phyloP scores from a whole-genome alignment of 192 early-diverging fungal species.

The Spinellus fusiger region DNA sequence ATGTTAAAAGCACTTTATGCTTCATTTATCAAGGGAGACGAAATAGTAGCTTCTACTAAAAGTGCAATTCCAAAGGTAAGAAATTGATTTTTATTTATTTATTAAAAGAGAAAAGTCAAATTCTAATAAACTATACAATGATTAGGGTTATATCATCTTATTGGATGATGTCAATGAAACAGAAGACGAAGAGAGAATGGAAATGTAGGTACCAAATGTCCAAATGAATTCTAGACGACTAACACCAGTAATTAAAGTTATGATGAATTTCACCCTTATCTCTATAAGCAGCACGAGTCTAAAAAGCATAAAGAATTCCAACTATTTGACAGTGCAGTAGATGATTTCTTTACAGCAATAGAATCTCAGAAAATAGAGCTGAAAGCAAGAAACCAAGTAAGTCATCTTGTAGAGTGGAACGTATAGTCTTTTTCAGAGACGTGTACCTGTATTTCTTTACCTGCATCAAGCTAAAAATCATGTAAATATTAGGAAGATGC shows the following conservation, averaged over 20 bases:
- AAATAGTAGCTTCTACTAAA: constrained; percentile 52
- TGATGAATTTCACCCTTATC: constrained; percentile 69
- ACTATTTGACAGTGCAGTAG: constrained; percentile 80
- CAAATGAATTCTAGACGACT: background rate
- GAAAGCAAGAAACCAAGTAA: constrained; percentile 40
- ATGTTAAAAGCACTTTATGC: constrained; percentile 52
- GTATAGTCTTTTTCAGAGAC: background rate
- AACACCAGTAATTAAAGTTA: constrained; percentile 43
- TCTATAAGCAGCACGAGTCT: constrained; percentile 56
- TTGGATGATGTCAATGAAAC: constrained; percentile 36
- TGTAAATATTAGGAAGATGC: constrained; percentile 59
- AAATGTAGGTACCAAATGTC: constrained; percentile 17
- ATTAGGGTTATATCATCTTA: constrained; percentile 61
- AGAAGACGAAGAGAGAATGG: constrained; percentile 25
- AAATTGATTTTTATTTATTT: no score
- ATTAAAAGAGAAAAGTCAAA: no score
- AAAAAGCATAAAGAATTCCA: constrained; percentile 54
- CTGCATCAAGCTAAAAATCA: background rate
- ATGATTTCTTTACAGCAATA: constrained; percentile 88
- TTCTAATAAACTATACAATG: no score
- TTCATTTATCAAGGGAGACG: constrained; percentile 69
- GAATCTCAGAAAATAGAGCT: constrained; percentile 79
- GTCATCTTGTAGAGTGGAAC: background rate
- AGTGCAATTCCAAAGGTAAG: constrained; percentile 37
- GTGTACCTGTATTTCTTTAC: background rate